Evolutionary conservation across 1,284 basidiomycete genomes (phyloP).

Genomic region (Rhizopogon parksii): DNA sequence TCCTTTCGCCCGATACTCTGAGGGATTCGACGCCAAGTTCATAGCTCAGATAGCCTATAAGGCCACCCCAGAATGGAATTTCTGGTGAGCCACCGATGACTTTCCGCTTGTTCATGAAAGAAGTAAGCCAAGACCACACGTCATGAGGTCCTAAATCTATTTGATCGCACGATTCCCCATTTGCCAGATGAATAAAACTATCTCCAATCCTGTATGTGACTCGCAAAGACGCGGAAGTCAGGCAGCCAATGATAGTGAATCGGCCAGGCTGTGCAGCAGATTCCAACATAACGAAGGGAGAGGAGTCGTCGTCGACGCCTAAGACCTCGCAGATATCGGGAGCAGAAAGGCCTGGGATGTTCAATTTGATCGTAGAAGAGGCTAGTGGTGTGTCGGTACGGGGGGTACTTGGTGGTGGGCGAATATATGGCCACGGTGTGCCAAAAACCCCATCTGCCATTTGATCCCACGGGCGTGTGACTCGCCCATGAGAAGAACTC

Average conservation of each 20-base stretch:
- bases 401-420: conserved; percentile 19
- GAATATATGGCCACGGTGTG: conserved; percentile 48
- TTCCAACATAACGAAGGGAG: conserved; percentile 66
- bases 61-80: conserved; percentile 73
- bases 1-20: conserved; percentile 30
- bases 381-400: conserved; percentile 10
- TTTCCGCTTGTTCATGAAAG: conserved; percentile 53
- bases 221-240: conserved; percentile 44
- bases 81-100: conserved; percentile 41
- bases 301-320: conserved; percentile 48
- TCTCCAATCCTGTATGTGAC: conserved; percentile 56
- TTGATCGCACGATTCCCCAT: conserved; percentile 22
- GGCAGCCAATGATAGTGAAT: conserved; percentile 61
- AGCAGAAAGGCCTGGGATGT: conserved; percentile 36
- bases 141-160: conserved; percentile 38
- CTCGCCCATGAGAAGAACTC: conserved; percentile 35
- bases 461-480: conserved; percentile 35
- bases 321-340: conserved; percentile 52
- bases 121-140: conserved; percentile 66
- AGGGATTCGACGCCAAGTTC: conserved; percentile 63
- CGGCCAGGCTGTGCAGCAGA: conserved; percentile 69
- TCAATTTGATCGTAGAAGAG: conserved; percentile 34
- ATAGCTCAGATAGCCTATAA: conserved; percentile 68
- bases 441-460: conserved; percentile 34
- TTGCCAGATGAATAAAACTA: conserved; percentile 36